phyloP scores from a whole-genome alignment of 345 rosid species.

The Diplotaxis tenuifolia region DNA sequence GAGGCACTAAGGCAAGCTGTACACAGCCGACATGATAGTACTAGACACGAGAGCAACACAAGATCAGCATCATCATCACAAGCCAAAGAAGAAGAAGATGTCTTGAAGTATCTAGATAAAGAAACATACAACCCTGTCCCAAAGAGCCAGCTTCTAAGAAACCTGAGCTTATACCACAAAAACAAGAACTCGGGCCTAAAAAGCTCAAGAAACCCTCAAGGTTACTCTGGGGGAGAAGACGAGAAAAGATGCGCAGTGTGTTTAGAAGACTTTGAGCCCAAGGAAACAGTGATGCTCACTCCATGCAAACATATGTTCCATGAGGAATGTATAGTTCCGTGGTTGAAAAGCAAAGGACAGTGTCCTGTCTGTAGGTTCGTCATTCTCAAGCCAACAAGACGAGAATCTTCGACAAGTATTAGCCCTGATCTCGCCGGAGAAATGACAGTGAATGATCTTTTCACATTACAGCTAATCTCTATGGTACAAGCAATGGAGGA shows the following conservation, averaged over 20 bases:
- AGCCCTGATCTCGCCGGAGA: constrained; percentile 2
- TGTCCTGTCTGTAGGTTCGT: constrained; percentile 74
- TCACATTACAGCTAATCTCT: constrained; percentile 39
- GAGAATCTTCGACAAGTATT: not conserved
- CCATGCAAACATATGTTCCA: constrained; percentile 91
- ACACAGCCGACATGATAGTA: constrained; percentile 17
- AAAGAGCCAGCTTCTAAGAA: constrained; percentile 42
- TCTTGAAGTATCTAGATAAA: constrained; percentile 52
- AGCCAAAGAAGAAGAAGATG: constrained; percentile 37
- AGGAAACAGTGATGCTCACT: constrained; percentile 63
- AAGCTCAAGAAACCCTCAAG: not conserved
- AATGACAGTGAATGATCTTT: constrained; percentile 27
- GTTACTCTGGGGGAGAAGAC: constrained; percentile 41
- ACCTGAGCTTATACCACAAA: constrained; percentile 55
- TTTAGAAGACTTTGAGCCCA: constrained; percentile 75
- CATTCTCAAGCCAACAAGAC: constrained; percentile 35
- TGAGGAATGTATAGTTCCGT: constrained; percentile 74
- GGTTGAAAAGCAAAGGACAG: constrained; percentile 60
- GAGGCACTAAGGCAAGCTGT: constrained; percentile 35
- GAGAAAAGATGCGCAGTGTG: constrained; percentile 61
- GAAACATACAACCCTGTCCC: constrained; percentile 57
- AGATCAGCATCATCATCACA: constrained; percentile 24
- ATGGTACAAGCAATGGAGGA: constrained; percentile 52
- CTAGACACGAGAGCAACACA: constrained; percentile 19
- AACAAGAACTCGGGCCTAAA: constrained; percentile 17